phyloP scores from a whole-genome alignment of 306 rosid genomes.

The Rosa rugosa region DNA sequence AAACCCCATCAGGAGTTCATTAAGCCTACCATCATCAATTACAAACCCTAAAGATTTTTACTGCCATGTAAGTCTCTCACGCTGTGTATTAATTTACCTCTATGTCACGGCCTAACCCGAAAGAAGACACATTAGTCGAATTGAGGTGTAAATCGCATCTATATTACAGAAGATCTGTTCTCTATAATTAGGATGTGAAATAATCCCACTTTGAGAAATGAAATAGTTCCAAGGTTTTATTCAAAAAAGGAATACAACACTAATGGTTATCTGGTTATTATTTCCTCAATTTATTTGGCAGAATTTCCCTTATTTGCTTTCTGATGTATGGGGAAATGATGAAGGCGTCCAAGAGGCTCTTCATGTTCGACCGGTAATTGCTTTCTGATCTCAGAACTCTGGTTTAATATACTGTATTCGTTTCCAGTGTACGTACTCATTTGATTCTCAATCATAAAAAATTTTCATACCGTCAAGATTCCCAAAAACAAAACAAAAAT shows the following conservation, averaged over 20 bases:
- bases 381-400: background rate
- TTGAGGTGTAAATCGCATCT: too few species aligned
- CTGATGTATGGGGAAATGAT: slow-evolving; percentile 19
- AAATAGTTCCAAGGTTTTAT: background rate
- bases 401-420: background rate
- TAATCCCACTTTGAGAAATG: background rate
- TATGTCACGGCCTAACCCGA: background rate
- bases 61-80: background rate
- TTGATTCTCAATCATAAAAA: background rate
- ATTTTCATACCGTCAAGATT: background rate
- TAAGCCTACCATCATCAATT: background rate
- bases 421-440: background rate
- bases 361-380: slow-evolving; percentile 20
- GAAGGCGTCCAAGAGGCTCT: slow-evolving; percentile 25
- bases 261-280: background rate
- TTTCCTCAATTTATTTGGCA: background rate
- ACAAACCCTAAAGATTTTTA: background rate
- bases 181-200: background rate
- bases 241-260: background rate
- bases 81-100: background rate
- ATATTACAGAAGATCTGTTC: too few species aligned
- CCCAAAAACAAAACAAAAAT: background rate
- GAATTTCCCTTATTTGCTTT: slow-evolving; percentile 26
- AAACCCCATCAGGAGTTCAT: background rate
- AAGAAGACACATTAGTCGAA: too few species aligned